phyloP scores from a whole-genome alignment of 1,284 basidiomycete genomes.

The Phellinidium pouzarii region DNA sequence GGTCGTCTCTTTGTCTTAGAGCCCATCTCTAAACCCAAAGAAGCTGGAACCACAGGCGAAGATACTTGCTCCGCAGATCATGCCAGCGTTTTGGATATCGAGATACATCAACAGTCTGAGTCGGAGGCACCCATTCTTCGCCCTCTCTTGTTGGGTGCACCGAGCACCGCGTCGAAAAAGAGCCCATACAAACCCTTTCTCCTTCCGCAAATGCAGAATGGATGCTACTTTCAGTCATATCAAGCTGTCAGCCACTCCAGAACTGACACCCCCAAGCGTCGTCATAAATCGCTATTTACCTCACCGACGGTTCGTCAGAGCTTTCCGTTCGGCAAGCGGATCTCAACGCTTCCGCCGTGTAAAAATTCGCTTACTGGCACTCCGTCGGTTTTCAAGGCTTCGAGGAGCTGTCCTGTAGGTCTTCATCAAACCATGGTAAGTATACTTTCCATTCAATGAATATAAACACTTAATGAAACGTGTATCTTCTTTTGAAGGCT shows the following conservation, averaged over 20 bases:
- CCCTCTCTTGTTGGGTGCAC: neutral
- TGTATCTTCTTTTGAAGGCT: too few species aligned
- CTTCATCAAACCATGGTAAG: neutral
- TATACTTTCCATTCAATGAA: neutral
- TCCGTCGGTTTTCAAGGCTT: neutral
- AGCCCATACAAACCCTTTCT: neutral
- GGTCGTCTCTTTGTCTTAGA: constrained; percentile 1
- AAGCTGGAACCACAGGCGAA: neutral
- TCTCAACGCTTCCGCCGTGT: neutral
- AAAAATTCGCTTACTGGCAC: too few species aligned
- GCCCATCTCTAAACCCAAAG: neutral
- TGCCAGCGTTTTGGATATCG: neutral
- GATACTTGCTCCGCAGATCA: neutral
- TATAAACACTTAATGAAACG: too few species aligned
- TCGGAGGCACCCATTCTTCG: neutral
- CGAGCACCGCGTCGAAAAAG: neutral
- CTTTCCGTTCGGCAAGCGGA: neutral
- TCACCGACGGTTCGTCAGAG: neutral
- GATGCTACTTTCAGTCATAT: neutral
- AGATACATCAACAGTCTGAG: neutral
- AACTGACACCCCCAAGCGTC: neutral
- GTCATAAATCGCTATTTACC: neutral
- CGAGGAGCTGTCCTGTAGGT: neutral
- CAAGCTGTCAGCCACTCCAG: neutral
- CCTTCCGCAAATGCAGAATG: neutral